Percentiles rank a stretch among this genome's conserved stretches.
These are phyloP conservation scores for Naegleria lovaniensis DNA, from an alignment of 208 protist genomes.

Conservation along the genomic window DNA sequence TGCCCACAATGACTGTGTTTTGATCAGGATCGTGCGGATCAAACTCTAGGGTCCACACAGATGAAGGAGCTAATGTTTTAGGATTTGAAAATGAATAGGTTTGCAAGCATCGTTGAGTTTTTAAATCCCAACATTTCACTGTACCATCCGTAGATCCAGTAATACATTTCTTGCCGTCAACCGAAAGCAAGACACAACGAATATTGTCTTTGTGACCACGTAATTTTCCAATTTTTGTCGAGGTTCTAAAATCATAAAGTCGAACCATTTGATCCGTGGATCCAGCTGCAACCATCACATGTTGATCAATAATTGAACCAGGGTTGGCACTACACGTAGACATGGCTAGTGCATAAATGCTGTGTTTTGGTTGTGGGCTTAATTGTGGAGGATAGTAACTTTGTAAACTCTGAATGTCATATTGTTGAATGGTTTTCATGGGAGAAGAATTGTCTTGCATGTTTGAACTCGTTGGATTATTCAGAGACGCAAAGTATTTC, in stretches of 20 bases:
- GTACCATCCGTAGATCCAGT: not conserved
- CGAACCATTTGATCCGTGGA: constrained; percentile 7
- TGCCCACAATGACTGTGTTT: not conserved
- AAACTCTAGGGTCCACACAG: not conserved
- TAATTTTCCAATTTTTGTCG: not conserved
- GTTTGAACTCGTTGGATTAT: not conserved
- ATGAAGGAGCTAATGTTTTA: not conserved
- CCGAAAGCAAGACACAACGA: not conserved
- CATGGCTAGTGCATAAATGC: not conserved
- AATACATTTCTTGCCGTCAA: not conserved
- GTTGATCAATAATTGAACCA: not conserved
- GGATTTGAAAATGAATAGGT: not conserved
- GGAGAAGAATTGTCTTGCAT: not conserved
- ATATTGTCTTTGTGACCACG: constrained; percentile 18
- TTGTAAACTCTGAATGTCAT: constrained; percentile 1
- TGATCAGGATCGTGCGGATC: not conserved
- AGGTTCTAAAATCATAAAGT: not conserved
- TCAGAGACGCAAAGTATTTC: not conserved
- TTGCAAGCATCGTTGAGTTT: constrained; percentile 5
- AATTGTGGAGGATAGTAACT: not conserved
- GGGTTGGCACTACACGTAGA: not conserved
- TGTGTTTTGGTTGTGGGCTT: not conserved
- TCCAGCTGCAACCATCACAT: not conserved
- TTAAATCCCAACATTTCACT: constrained; percentile 23
- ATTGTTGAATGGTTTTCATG: not conserved